These are phyloP conservation scores for Lasiosphaeria hispida DNA, from an alignment of 495 filamentous ascomycete genomes.

Conservation along the genomic window DNA sequence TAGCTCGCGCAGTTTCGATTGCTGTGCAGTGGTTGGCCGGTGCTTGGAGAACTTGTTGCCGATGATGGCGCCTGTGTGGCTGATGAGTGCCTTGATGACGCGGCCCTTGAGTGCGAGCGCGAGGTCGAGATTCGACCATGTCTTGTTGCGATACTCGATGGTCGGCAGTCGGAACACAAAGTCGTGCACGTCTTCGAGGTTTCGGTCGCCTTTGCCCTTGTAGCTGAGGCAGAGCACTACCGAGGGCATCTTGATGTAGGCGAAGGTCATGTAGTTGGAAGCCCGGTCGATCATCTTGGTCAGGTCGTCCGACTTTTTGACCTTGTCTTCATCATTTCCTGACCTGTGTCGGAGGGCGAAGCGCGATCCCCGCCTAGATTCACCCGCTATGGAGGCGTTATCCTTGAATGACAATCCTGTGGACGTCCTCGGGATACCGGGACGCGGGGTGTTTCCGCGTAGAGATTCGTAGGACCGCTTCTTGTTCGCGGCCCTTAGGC, in stretches of 20 bases:
- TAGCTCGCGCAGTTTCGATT: conserved; percentile 75
- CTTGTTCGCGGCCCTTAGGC: conserved; percentile 47
- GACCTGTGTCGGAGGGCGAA: conserved; percentile 42
- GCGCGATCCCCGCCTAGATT: conserved; percentile 50
- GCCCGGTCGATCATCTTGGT: conserved; percentile 96
- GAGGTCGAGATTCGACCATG: conserved; percentile 96
- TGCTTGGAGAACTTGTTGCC: conserved; percentile 95
- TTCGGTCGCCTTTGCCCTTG: conserved; percentile 92
- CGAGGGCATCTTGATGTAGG: conserved; percentile 90
- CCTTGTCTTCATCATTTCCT: conserved; percentile 38
- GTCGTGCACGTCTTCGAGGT: conserved; percentile 92
- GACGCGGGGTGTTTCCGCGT: conserved; percentile 45
- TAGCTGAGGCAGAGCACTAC: conserved; percentile 95
- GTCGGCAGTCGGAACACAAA: conserved; percentile 95
- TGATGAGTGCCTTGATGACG: conserved; percentile 89
- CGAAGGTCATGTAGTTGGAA: conserved; percentile 94
- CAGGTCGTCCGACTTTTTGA: conserved; percentile 77
- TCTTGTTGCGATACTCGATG: conserved; percentile 96
- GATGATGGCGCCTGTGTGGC: conserved; percentile 92
- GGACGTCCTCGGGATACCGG: conserved; percentile 50
- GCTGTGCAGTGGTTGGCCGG: conserved; percentile 71
- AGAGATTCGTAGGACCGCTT: conserved; percentile 70
- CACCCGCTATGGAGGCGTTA: conserved; percentile 37
- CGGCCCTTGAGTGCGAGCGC: conserved; percentile 89
- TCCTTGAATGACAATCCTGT: conserved; percentile 48